Base-by-base conservation (phyloP, 225 moss, liverwort and hornwort genomes). In the Bryoerythrophyllum caledonicum region DNA sequence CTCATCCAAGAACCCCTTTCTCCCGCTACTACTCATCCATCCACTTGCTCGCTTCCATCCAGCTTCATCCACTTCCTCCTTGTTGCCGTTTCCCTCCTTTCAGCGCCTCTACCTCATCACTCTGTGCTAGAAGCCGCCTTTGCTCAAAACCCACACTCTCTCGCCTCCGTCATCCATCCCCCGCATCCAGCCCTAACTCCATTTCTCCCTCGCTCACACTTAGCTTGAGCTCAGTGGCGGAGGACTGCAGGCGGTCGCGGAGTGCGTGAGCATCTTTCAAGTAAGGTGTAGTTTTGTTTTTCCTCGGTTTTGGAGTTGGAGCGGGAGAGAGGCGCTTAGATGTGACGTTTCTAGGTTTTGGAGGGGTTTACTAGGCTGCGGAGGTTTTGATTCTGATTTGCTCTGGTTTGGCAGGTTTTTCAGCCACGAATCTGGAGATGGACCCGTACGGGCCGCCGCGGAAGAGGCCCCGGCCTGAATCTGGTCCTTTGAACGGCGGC, bases 401-500 rank as follows among this genome's bases (percentile, higher is more conserved):
- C 0, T 20, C 51, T 55, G 16, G 17, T 16, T 21, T 13, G 17
- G 19, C 76, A 85, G 82, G 74, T 73, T 76, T 73, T 76, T 79
- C 60, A 82, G 82, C 68, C 8, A 74, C 81, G 74, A 76, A 69
- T 64, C 76, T 76, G 71, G 78, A 74, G 23, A 99, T 99, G 99
- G 99, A 99, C 86, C 90, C 99, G 2, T 99, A 85, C 65, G 97
- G 94, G 53, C 99, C 93, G 7, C 95, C 99, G 1, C 92, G 99
- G 41, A 99, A 99, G 86, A 93, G 99, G 89, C 99, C 93, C 4
- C 87, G 99, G 83, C 86, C 92, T 15, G 99, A 99, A 34, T 66
- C 80, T 11, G 82, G 82, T 4, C 59, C 79, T 5, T 40, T 81
- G 75, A 87, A 87, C 44, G 87, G 90, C 38, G 66, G 54, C 14